Evolutionary conservation across 106 monocot species (phyloP), one percentile per base, ranked within the genome.

Genomic region (Gastrodia elata): DNA sequence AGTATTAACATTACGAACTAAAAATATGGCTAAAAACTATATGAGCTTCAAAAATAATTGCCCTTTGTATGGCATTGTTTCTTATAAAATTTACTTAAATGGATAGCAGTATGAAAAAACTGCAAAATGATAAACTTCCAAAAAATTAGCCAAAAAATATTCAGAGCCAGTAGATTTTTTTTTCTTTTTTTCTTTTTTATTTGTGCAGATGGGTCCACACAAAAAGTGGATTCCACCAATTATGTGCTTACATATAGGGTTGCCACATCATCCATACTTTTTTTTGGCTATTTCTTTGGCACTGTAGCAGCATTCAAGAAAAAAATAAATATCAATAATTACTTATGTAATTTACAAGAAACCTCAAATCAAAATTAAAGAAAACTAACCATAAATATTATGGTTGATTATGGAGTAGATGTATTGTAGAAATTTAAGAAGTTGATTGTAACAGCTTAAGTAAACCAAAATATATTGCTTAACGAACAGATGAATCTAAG

Each of bases 301-400:
- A n/a, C n/a, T n/a, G n/a, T n/a, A n/a, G n/a, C n/a, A n/a, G n/a
- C n/a, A n/a, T n/a, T n/a, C n/a, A n/a, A 67, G 37, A 36, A 34
- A 67, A 0, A 8, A 18, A 55, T 55, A 26, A n/a, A 67, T 37
- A 36, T 38, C 20, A 38, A 27, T 61, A 11, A 33, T 13, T 67
- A 6, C 67, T 67, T 67, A 67, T 38, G 37, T 37, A 67, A 20
- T 67, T 61, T 61, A 38, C 8, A 67, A 67, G 67, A 37, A 67
- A 67, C 35, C n/a, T 37, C 37, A 38, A 67, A 38, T 37, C 3
- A 22, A 67, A 67, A 67, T 36, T 67, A 67, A 67, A 13, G 30
- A 13, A n/a, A 61, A 61, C 30, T 14, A 32, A 61, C 10, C 30
- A 32, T 61, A 24, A 10, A 61, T 30, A 32, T 30, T 30, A 32